Percentiles rank a stretch among this genome's conserved stretches.
Conservation (phyloP, 2,329 filamentous ascomycete species). For the Colletotrichum sojae region DNA sequence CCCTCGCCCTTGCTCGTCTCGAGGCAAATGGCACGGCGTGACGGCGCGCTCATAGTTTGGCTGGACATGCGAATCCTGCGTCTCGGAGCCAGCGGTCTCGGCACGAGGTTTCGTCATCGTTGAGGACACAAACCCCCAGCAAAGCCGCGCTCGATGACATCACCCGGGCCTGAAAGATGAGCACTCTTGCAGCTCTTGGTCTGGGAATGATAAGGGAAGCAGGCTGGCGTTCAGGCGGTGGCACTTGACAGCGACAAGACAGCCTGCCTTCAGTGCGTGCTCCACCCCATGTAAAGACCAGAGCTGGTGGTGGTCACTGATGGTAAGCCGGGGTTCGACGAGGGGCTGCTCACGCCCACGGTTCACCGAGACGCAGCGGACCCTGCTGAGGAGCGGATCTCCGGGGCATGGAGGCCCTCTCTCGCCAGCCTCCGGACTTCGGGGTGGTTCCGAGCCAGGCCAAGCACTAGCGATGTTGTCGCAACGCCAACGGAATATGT, state of each 20-base stretch:
- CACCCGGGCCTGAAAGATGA: constrained; percentile 13
- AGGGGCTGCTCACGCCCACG: constrained; percentile 22
- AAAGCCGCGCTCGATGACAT: constrained; percentile 21
- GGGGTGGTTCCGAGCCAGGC: constrained; percentile 32
- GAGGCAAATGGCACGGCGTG: constrained; percentile 16
- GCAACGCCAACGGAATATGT: constrained; percentile 31
- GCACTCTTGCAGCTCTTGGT: not conserved
- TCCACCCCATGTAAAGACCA: constrained; percentile 18
- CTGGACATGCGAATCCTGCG: constrained; percentile 22
- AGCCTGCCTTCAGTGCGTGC: constrained; percentile 20
- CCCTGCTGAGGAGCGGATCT: constrained; percentile 33
- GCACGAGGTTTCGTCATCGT: constrained; percentile 26
- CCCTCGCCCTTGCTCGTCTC: constrained; percentile 14
- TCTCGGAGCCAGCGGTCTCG: constrained; percentile 11
- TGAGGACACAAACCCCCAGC: not conserved
- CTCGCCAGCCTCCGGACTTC: constrained; percentile 36
- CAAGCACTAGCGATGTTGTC: constrained; percentile 31
- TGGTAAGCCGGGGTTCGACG: constrained; percentile 13
- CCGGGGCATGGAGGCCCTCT: constrained; percentile 34
- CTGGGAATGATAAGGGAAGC: not conserved
- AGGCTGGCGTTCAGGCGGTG: constrained; percentile 8
- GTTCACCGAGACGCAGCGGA: constrained; percentile 35
- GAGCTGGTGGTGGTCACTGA: not conserved
- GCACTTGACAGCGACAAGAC: constrained; percentile 13
- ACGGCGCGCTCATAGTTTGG: constrained; percentile 23